phyloP scores from a whole-genome alignment of 1,284 basidiomycete genomes.

The Ceraceosorus guamensis region DNA sequence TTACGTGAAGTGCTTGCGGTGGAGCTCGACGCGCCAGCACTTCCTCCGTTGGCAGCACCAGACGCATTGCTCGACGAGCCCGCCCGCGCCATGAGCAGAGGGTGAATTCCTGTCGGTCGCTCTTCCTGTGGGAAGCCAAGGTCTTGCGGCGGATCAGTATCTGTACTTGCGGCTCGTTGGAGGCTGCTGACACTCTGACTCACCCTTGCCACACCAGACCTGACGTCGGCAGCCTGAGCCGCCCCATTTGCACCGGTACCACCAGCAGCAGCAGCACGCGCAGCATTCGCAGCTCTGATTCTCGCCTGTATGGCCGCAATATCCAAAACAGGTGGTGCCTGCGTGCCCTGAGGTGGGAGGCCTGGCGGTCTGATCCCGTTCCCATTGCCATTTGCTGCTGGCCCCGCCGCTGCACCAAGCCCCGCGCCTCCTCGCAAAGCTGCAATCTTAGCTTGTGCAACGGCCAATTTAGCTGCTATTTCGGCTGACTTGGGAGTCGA shows the following conservation, averaged over 20 bases:
- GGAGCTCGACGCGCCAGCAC: neutral
- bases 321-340: constrained; percentile 5
- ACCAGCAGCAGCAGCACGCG: constrained; percentile 1
- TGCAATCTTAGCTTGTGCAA: constrained; percentile 22
- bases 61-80: constrained; percentile 12
- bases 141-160: constrained; percentile 7
- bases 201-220: neutral
- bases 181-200: constrained; percentile 1
- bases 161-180: constrained; percentile 1
- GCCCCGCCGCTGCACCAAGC: neutral
- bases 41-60: constrained; percentile 6
- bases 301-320: constrained; percentile 7
- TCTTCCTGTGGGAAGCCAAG: neutral
- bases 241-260: no score
- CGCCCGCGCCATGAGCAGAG: constrained; percentile 19
- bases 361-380: neutral
- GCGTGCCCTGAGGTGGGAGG: neutral
- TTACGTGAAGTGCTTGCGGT: no score
- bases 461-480: constrained; percentile 31
- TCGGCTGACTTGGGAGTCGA: constrained; percentile 3
- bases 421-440: constrained; percentile 16
- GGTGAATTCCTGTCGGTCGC: constrained; percentile 33
- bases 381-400: neutral
- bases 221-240: neutral
- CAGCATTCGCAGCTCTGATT: constrained; percentile 8